Evolutionary conservation across 1,284 basidiomycete genomes (phyloP).

Genomic region (Irpex sp.): DNA sequence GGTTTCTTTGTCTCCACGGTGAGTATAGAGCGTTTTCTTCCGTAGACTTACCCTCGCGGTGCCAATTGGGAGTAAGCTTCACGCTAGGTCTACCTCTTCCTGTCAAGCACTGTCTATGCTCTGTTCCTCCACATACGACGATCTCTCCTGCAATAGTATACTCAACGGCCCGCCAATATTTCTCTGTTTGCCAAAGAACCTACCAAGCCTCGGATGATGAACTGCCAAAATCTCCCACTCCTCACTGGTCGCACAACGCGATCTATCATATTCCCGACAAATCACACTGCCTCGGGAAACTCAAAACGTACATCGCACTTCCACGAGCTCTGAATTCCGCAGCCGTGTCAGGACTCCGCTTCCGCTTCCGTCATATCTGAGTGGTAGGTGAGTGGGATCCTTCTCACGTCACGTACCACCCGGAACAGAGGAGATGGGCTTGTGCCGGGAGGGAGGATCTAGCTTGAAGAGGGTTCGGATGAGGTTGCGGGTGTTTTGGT

Average conservation of each 20-base stretch:
- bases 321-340: neutral
- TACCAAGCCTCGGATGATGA: neutral
- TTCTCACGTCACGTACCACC: neutral
- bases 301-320: neutral
- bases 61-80: too few relatives aligned
- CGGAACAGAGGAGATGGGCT: neutral
- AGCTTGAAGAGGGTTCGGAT: neutral
- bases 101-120: too few relatives aligned
- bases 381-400: neutral
- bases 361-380: neutral
- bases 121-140: too few relatives aligned
- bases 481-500: neutral
- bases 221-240: neutral
- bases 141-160: too few relatives aligned
- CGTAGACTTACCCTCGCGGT: too few relatives aligned
- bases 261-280: neutral
- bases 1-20: too few relatives aligned
- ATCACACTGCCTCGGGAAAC: neutral
- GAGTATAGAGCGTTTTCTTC: too few relatives aligned
- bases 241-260: neutral
- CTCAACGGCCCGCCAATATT: too few relatives aligned
- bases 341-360: neutral
- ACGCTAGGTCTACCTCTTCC: too few relatives aligned
- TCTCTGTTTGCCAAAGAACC: too few relatives aligned
- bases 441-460: neutral